Evolutionary conservation across 2,329 filamentous ascomycete species (phyloP).

Genomic region (Zelopaecilomyces penicillatus): DNA sequence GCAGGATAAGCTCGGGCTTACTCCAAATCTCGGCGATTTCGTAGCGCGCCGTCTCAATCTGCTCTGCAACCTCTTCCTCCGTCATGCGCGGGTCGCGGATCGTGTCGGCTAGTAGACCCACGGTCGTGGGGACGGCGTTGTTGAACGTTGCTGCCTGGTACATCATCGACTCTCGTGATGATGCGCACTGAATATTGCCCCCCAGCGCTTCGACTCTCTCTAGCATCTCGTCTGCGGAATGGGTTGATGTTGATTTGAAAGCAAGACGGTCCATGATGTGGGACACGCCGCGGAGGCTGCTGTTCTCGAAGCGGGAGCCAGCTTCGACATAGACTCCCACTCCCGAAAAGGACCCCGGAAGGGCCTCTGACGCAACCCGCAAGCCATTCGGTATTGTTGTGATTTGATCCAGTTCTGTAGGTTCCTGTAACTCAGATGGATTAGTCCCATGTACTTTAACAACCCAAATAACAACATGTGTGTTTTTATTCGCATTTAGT

Average conservation of each 20-base stretch:
- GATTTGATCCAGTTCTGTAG: slow-evolving; percentile 76
- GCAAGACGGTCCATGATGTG: slow-evolving; percentile 94
- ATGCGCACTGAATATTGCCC: slow-evolving; percentile 95
- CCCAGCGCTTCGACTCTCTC: slow-evolving; percentile 81
- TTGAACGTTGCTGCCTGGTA: slow-evolving; percentile 99
- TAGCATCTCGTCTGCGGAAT: slow-evolving; percentile 74
- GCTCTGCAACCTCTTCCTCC: slow-evolving; percentile 75
- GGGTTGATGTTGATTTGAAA: slow-evolving; percentile 76
- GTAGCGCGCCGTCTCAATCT: slow-evolving; percentile 86
- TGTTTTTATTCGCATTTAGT: no score
- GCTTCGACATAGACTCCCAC: slow-evolving; percentile 95
- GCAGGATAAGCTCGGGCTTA: slow-evolving; percentile 91
- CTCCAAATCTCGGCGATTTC: slow-evolving; percentile 97
- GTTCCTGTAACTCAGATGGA: slow-evolving; percentile 44
- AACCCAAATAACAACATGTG: no score
- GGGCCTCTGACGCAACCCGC: slow-evolving; percentile 86
- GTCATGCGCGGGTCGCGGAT: slow-evolving; percentile 80
- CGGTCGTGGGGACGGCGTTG: slow-evolving; percentile 72
- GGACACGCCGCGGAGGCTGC: slow-evolving; percentile 76
- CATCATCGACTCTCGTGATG: slow-evolving; percentile 92
- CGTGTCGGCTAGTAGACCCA: slow-evolving; percentile 83
- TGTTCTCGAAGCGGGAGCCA: slow-evolving; percentile 87
- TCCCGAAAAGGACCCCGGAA: slow-evolving; percentile 89
- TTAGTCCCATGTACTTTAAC: neutral
- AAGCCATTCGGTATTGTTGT: slow-evolving; percentile 88